phyloP scores from a whole-genome alignment of 164 flowering plant species.

The Taxillus chinensis region DNA sequence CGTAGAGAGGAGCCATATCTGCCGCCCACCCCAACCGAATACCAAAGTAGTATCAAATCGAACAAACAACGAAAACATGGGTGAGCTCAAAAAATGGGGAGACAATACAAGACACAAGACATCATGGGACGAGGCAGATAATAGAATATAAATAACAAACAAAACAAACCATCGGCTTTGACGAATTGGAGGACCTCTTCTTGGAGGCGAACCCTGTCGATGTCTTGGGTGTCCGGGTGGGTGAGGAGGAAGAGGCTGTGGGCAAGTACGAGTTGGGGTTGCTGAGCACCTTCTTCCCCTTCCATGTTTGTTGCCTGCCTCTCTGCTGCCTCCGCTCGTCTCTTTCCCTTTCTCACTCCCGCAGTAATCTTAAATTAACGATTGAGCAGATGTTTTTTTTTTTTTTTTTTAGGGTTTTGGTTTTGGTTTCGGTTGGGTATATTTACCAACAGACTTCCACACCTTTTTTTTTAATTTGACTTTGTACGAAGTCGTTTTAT shows the following conservation, averaged over 20 bases:
- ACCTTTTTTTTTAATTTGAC: no score
- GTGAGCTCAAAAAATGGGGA: neutral
- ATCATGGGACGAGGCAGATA: no score
- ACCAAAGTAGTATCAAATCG: neutral
- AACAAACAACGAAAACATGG: neutral
- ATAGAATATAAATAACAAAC: no score
- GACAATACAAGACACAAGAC: neutral
- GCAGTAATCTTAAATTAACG: neutral
- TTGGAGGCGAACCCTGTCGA: constrained; percentile 73
- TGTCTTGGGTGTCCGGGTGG: constrained; percentile 74
- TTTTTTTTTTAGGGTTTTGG: no score
- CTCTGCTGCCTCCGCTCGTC: constrained; percentile 1
- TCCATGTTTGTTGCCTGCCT: constrained; percentile 34
- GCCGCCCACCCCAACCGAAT: constrained; percentile 7
- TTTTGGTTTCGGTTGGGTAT: no score
- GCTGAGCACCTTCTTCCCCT: constrained; percentile 59
- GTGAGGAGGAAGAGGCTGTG: constrained; percentile 69
- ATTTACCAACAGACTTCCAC: no score
- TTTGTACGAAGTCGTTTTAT: no score
- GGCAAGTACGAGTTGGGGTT: constrained; percentile 58
- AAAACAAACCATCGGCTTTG: constrained; percentile 43
- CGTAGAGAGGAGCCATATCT: constrained; percentile 82
- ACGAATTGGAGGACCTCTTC: constrained; percentile 62
- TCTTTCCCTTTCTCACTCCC: neutral
- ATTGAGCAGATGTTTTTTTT: no score